These are phyloP conservation scores for Litchi chinensis DNA, from an alignment of 345 rosid genomes.

Conservation along the genomic window DNA sequence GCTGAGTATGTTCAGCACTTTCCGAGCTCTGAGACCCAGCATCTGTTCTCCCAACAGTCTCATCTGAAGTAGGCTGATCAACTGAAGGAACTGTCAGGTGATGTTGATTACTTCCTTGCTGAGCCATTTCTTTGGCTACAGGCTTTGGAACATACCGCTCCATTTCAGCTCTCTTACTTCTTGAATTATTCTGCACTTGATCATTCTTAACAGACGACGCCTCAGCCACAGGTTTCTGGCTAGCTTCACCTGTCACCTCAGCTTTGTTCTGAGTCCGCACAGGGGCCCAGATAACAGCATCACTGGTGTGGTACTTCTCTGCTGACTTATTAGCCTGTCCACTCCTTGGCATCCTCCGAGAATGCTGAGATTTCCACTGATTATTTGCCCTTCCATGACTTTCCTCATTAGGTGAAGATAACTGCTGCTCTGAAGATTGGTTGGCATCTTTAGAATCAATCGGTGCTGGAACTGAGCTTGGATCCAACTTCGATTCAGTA, in stretches of 20 bases:
- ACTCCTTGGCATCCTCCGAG: constrained; percentile 60
- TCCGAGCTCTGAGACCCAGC: constrained; percentile 42
- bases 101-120: constrained; percentile 59
- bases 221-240: constrained; percentile 46
- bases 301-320: constrained; percentile 56
- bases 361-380: constrained; percentile 69
- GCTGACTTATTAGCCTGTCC: constrained; percentile 47
- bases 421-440: constrained; percentile 48
- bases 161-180: constrained; percentile 83
- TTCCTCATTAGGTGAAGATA: constrained; percentile 55
- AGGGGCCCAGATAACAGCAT: constrained; percentile 90
- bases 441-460: constrained; percentile 47
- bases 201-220: constrained; percentile 47
- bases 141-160: constrained; percentile 91
- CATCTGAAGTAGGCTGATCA: constrained; percentile 35
- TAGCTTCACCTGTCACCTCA: constrained; percentile 55
- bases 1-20: constrained; percentile 35
- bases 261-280: constrained; percentile 59
- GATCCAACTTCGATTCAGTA: constrained; percentile 42
- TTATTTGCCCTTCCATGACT: constrained; percentile 47
- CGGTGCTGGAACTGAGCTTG: constrained; percentile 26
- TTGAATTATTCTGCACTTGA: constrained; percentile 58
- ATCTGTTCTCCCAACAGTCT: constrained; percentile 31
- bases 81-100: constrained; percentile 40
- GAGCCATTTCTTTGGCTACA: constrained; percentile 84